These are phyloP conservation scores for Microdochium bolleyi DNA, from an alignment of 2,329 filamentous ascomycete genomes.

Conservation along the genomic window DNA sequence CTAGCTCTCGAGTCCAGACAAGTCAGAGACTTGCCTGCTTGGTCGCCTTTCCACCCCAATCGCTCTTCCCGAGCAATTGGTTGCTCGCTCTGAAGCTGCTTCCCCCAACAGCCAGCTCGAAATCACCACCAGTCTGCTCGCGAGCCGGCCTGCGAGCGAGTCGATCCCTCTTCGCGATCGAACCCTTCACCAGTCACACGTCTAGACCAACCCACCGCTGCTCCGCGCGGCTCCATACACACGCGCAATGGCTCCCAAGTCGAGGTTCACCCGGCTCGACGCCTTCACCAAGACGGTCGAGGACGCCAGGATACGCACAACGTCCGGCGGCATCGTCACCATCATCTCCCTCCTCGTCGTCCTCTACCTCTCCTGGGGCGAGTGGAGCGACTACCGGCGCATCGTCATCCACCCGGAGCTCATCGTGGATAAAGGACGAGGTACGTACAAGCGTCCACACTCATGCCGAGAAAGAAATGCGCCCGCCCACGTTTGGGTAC, in stretches of 20 bases:
- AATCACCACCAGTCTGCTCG: not conserved
- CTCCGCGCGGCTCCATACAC: not conserved
- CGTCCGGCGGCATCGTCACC: slow-evolving; percentile 90
- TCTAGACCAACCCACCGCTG: not conserved
- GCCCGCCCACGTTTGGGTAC: slow-evolving; percentile 12
- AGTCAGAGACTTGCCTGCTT: too few species aligned
- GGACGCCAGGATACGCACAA: slow-evolving; percentile 92
- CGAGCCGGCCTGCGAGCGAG: not conserved
- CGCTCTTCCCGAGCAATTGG: too few species aligned
- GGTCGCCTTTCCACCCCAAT: too few species aligned
- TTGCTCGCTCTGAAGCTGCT: too few species aligned
- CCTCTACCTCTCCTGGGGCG: slow-evolving; percentile 81
- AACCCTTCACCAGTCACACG: not conserved
- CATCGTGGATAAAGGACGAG: slow-evolving; percentile 93
- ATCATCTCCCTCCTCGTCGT: slow-evolving; percentile 85
- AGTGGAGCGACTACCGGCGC: slow-evolving; percentile 90
- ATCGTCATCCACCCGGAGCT: slow-evolving; percentile 85
- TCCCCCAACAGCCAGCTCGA: not conserved
- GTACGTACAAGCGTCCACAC: slow-evolving; percentile 34
- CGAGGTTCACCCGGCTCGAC: slow-evolving; percentile 91
- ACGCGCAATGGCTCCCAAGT: slow-evolving; percentile 71
- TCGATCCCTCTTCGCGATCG: not conserved
- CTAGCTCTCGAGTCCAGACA: too few species aligned
- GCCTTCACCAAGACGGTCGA: slow-evolving; percentile 99
- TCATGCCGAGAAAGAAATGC: slow-evolving; percentile 3